A percentile compares a stretch with the other conserved stretches of the same genome.
phyloP scores from a whole-genome alignment of 1,284 basidiomycete species.

The Chalciporus sp. region DNA sequence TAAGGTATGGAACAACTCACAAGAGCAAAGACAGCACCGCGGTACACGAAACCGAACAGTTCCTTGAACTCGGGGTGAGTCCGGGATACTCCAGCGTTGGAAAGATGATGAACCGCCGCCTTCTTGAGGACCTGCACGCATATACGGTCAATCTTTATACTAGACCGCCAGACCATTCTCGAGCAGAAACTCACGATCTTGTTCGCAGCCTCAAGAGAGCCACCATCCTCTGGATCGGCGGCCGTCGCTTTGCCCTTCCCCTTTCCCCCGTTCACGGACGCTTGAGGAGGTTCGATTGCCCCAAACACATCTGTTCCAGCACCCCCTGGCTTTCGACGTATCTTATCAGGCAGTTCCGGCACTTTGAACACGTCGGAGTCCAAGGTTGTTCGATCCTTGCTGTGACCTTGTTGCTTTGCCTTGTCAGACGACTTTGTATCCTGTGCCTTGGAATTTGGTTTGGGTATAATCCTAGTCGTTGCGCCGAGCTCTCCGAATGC shows the following conservation, averaged over 20 bases:
- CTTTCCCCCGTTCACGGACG: slow-evolving; percentile 18
- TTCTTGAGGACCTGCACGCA: slow-evolving; percentile 47
- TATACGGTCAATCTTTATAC: neutral
- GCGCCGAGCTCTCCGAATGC: slow-evolving; percentile 23
- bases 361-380: slow-evolving; percentile 46
- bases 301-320: slow-evolving; percentile 55
- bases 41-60: slow-evolving; percentile 51
- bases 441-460: neutral
- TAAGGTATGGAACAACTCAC: slow-evolving; percentile 37
- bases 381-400: slow-evolving; percentile 6
- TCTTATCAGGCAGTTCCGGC: slow-evolving; percentile 44
- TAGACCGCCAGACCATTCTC: neutral
- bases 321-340: slow-evolving; percentile 28
- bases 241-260: slow-evolving; percentile 28
- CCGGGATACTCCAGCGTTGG: slow-evolving; percentile 49
- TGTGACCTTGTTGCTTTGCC: neutral
- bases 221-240: slow-evolving; percentile 3
- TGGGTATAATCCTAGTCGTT: slow-evolving; percentile 18
- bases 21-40: slow-evolving; percentile 59
- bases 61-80: slow-evolving; percentile 65
- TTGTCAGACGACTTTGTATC: slow-evolving; percentile 9
- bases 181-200: slow-evolving; percentile 37
- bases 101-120: slow-evolving; percentile 40
- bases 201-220: slow-evolving; percentile 43
- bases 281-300: slow-evolving; percentile 28